A percentile compares a stretch with the other conserved stretches of the same genome.
Evolutionary conservation across 352 stramenopile species (phyloP).

Genomic region (Blastocystis sp.): DNA sequence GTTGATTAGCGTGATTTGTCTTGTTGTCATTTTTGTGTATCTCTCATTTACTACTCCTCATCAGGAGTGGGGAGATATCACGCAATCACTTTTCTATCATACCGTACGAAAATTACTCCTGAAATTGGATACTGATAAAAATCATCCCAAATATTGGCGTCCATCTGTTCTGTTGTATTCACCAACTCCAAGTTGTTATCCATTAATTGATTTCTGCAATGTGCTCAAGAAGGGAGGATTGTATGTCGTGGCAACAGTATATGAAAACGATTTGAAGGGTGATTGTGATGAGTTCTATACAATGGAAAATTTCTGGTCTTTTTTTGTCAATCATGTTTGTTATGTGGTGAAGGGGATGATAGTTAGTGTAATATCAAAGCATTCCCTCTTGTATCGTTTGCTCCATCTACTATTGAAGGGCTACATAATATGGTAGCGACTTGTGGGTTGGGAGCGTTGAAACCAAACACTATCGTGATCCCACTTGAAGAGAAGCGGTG

Average conservation of each 20-base stretch:
- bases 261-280: constrained; percentile 68
- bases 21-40: constrained; percentile 76
- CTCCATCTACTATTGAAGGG: constrained; percentile 72
- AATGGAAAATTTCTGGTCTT: constrained; percentile 70
- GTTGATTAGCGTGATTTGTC: constrained; percentile 73
- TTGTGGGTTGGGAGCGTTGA: constrained; percentile 77
- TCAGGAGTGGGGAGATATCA: constrained; percentile 77
- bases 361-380: constrained; percentile 70
- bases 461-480: constrained; percentile 76
- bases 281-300: constrained; percentile 70
- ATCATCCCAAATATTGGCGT: constrained; percentile 79
- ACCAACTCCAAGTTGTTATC: constrained; percentile 69
- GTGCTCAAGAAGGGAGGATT: constrained; percentile 80
- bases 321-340: constrained; percentile 65
- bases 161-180: constrained; percentile 77
- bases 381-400: constrained; percentile 73
- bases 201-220: constrained; percentile 75
- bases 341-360: background rate
- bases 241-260: constrained; percentile 76
- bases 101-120: constrained; percentile 80
- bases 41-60: constrained; percentile 75
- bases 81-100: constrained; percentile 81
- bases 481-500: constrained; percentile 73
- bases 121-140: constrained; percentile 75
- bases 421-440: constrained; percentile 77